Conservation (phyloP, 2,329 filamentous ascomycete species). For the Paecilomyces fulvus region DNA sequence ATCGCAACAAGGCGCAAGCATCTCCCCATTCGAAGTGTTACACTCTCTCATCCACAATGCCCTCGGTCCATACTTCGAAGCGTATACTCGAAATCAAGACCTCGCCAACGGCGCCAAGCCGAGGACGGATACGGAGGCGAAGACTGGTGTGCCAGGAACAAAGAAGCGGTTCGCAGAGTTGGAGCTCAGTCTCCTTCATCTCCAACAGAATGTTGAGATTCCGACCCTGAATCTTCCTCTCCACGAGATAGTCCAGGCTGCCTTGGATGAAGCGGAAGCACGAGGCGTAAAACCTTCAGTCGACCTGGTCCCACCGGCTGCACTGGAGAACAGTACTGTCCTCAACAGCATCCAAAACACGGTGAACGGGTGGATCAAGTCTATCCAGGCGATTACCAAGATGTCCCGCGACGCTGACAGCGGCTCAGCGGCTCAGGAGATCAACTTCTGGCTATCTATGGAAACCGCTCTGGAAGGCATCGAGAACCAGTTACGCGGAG, state of each 20-base stretch:
- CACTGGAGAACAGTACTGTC: conserved; percentile 84
- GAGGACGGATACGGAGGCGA: conserved; percentile 76
- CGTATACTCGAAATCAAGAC: conserved; percentile 78
- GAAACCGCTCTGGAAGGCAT: conserved; percentile 88
- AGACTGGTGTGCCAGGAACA: conserved; percentile 91
- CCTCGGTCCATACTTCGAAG: conserved; percentile 93
- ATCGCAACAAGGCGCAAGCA: conserved; percentile 61
- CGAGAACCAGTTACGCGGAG: conserved; percentile 76
- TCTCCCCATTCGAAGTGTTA: conserved; percentile 84
- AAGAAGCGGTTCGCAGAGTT: conserved; percentile 96
- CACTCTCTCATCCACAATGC: conserved; percentile 88
- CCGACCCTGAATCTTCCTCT: conserved; percentile 81
- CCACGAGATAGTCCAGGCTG: conserved; percentile 78
- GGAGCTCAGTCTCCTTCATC: conserved; percentile 77
- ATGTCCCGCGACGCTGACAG: conserved; percentile 74
- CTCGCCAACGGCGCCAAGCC: conserved; percentile 56
- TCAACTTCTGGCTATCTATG: conserved; percentile 99
- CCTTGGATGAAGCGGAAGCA: conserved; percentile 66
- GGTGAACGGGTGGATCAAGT: conserved; percentile 98
- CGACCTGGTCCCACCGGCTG: conserved; percentile 64
- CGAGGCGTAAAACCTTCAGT: conserved; percentile 62
- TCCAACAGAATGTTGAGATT: conserved; percentile 97
- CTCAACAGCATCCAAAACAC: conserved; percentile 88
- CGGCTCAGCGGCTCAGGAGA: conserved; percentile 86
- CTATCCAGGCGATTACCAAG: conserved; percentile 92